Base-by-base conservation (phyloP, 306 rosid genomes). In the Cucurbita maxima region DNA sequence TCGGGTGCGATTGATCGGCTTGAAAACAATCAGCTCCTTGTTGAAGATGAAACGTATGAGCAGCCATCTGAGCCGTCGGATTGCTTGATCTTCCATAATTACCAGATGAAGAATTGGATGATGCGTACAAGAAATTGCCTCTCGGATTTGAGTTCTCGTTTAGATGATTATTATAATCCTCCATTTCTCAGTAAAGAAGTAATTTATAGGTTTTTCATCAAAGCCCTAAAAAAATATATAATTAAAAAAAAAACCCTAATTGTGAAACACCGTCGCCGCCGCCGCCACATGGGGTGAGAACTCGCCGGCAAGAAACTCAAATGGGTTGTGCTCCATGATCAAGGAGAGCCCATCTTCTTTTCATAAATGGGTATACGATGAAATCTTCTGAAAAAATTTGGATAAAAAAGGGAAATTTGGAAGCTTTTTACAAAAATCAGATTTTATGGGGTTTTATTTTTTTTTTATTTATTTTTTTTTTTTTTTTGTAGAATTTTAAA, bases 51-150 rank as follows among this genome's bases (percentile, higher is more conserved):
- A 91, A 86, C 52, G 79, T 59, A 79, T 74, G 85, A 75, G 82
- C 81, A 5, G 82, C 77, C 77, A 85, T 77, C 79, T 81, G 82
- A 44, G 76, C 58, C 71, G 57, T 56, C 56, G 10, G 74, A 60
- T 57, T 56, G 59, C 69, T 77, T 13, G 85, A 58, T 80, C 89
- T 79, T 10, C 88, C 88, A 25, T 76, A 88, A 36, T 76, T 84
- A 20, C 76, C 73, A 0, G 83, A 36, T 30, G 82, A 63, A 25
- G 82, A 78, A 62, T 73, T 78, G 5, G 51, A 44, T 3, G 88
- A 81, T 0, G 88, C 79, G 78, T 88, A 87, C 86, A 90, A 77
- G 87, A 90, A 94, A 84, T 86, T 94, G 55, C 88, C 90, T 84
- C 92, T 80, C 1, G 83, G 74, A 82, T 73, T 77, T 50, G 83